A percentile compares a stretch with the other conserved stretches of the same genome.
Conservation (phyloP, 2,329 filamentous ascomycete genomes). For the Scedosporium dehoogii region DNA sequence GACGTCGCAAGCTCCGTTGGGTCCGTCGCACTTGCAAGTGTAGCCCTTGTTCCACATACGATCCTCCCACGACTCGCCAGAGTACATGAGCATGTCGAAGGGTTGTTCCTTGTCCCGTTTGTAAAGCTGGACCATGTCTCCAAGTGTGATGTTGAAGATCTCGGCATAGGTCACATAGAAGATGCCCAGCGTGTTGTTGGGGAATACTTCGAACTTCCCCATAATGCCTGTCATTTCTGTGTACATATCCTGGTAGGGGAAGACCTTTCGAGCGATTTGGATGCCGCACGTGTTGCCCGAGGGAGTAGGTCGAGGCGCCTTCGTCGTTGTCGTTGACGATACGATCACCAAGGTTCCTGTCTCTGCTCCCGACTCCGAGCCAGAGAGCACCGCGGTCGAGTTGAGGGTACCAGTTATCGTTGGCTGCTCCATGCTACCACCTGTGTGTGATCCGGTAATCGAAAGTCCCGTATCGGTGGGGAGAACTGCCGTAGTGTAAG, state of each 20-base stretch:
- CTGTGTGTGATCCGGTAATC: too few species aligned
- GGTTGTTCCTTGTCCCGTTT: not conserved
- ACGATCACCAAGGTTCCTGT: too few species aligned
- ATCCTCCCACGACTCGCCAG: not conserved
- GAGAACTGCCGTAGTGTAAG: too few species aligned
- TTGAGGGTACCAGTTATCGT: too few species aligned
- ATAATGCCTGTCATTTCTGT: not conserved
- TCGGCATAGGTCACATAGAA: not conserved
- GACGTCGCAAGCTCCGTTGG: not conserved
- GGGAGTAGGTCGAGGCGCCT: not conserved
- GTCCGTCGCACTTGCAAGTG: not conserved
- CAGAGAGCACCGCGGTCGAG: too few species aligned
- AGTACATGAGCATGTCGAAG: not conserved
- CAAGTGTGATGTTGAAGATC: not conserved
- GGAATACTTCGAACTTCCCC: too few species aligned
- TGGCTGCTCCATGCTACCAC: too few species aligned
- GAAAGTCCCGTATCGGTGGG: too few species aligned
- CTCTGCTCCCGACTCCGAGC: too few species aligned
- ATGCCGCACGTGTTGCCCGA: not conserved
- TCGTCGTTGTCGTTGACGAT: too few species aligned
- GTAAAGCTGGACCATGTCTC: not conserved
- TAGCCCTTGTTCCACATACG: not conserved
- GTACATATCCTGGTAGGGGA: not conserved
- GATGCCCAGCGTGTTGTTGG: too few species aligned
- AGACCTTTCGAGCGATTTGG: not conserved